Conservation (phyloP, 1,139 yeast genomes). For the Zygoascus hellenicus region DNA sequence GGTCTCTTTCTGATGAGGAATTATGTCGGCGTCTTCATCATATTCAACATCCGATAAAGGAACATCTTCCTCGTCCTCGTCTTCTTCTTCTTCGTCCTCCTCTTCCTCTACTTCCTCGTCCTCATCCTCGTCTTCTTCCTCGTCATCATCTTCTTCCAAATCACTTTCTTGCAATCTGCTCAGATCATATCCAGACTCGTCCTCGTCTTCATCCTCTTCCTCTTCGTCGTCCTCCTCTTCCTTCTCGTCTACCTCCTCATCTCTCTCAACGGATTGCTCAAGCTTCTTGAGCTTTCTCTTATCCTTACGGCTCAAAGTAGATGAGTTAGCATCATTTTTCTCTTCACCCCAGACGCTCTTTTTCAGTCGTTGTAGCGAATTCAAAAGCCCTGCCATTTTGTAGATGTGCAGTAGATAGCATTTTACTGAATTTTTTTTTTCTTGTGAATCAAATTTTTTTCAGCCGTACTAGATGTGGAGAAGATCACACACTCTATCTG, state of each 20-base stretch:
- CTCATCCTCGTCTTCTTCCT: constrained; percentile 23
- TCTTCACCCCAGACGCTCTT: constrained; percentile 8
- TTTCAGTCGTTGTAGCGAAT: constrained; percentile 7
- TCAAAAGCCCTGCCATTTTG: constrained; percentile 7
- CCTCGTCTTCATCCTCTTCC: constrained; percentile 22
- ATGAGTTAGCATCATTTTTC: not conserved
- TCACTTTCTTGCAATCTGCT: constrained; percentile 18
- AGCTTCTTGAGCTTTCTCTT: constrained; percentile 16
- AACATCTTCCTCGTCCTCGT: constrained; percentile 47
- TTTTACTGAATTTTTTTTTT: not conserved
- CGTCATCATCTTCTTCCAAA: constrained; percentile 25
- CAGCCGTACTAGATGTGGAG: not conserved
- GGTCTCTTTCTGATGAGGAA: constrained; percentile 86
- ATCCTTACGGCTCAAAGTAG: constrained; percentile 6
- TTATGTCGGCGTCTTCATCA: constrained; percentile 81
- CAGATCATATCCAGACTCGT: constrained; percentile 16
- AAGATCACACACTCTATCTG: no score
- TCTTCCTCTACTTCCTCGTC: constrained; percentile 26
- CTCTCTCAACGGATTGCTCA: constrained; percentile 2
- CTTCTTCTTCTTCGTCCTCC: constrained; percentile 34
- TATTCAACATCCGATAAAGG: constrained; percentile 64
- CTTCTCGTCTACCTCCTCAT: constrained; percentile 1
- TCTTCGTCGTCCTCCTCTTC: constrained; percentile 20
- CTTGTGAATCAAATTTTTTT: not conserved
- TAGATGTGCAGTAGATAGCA: not conserved